Conservation (phyloP, 2,329 filamentous ascomycete species). For the Hawksworthiomyces lignivorus region DNA sequence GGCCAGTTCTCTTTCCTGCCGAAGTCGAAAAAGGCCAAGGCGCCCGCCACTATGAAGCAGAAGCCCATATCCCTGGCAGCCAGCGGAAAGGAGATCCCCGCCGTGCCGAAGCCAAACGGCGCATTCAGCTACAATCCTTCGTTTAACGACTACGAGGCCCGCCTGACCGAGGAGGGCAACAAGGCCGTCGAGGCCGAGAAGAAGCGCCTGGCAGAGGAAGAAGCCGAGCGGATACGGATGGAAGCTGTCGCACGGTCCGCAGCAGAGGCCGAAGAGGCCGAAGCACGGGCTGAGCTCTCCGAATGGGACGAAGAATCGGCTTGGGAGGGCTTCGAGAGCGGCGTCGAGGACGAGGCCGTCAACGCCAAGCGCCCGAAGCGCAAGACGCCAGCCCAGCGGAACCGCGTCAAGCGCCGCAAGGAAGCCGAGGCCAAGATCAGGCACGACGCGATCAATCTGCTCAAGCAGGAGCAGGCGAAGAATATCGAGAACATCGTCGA, state of each 20-base stretch:
- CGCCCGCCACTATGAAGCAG: conserved; percentile 67
- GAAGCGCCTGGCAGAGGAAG: conserved; percentile 59
- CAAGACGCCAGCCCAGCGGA: conserved; percentile 80
- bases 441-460: conserved; percentile 68
- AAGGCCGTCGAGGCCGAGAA: conserved; percentile 74
- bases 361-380: conserved; percentile 70
- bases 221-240: conserved; percentile 57
- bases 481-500: conserved; percentile 67
- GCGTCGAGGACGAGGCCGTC: conserved; percentile 56
- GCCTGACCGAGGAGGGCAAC: conserved; percentile 65
- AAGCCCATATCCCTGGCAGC: conserved; percentile 76
- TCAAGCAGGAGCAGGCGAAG: conserved; percentile 63
- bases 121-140: conserved; percentile 90
- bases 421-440: conserved; percentile 71
- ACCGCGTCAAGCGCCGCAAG: conserved; percentile 82
- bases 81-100: conserved; percentile 69
- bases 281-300: conserved; percentile 55
- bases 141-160: conserved; percentile 76
- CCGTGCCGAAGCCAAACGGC: conserved; percentile 69
- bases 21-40: conserved; percentile 56
- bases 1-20: conserved; percentile 60
- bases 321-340: conserved; percentile 86
- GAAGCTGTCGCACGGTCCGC: conserved; percentile 64
- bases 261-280: conserved; percentile 66
- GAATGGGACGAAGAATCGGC: conserved; percentile 83